Percentiles rank a stretch among this genome's conserved stretches.
These are phyloP conservation scores for Aspergillus asperescens DNA, from an alignment of 495 filamentous ascomycete species.

Conservation along the genomic window DNA sequence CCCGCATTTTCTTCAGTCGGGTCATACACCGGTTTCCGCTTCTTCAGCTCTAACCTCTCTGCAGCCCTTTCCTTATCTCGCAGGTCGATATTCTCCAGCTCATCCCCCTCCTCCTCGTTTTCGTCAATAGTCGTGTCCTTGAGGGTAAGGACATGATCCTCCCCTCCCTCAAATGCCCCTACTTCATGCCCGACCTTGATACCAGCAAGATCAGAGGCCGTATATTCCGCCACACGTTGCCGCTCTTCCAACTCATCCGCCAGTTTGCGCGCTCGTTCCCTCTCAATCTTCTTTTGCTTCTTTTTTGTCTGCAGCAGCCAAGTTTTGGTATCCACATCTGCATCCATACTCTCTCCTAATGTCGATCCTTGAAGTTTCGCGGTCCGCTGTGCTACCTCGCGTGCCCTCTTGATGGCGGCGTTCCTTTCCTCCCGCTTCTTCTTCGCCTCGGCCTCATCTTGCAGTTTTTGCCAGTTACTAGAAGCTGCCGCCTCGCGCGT, in stretches of 20 bases:
- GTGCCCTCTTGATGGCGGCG: slow-evolving; percentile 79
- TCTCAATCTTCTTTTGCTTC: slow-evolving; percentile 80
- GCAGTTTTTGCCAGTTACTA: slow-evolving; percentile 65
- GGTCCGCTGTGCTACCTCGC: slow-evolving; percentile 72
- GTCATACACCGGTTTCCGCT: slow-evolving; percentile 86
- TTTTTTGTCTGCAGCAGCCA: slow-evolving; percentile 89
- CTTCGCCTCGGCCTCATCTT: slow-evolving; percentile 61
- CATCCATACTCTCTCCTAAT: slow-evolving; percentile 62
- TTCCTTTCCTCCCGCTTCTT: slow-evolving; percentile 69
- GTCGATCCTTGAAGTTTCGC: slow-evolving; percentile 72
- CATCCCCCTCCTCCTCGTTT: slow-evolving; percentile 85
- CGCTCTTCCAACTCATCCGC: slow-evolving; percentile 70
- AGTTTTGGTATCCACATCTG: slow-evolving; percentile 65
- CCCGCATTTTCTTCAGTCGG: slow-evolving; percentile 62
- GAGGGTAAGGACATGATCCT: slow-evolving; percentile 81
- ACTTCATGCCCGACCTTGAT: slow-evolving; percentile 87
- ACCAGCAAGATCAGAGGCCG: slow-evolving; percentile 76
- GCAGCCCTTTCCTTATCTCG: slow-evolving; percentile 70
- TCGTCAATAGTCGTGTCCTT: slow-evolving; percentile 84
- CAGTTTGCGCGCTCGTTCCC: slow-evolving; percentile 63
- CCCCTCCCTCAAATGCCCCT: slow-evolving; percentile 64
- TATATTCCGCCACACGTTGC: slow-evolving; percentile 57
- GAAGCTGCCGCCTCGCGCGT: slow-evolving; percentile 70
- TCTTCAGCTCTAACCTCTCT: slow-evolving; percentile 79
- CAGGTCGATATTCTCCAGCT: slow-evolving; percentile 78